A percentile compares a stretch with the other conserved stretches of the same genome.
Conservation (phyloP, 1,139 yeast genomes). For the Saccharomyces hybrid region DNA sequence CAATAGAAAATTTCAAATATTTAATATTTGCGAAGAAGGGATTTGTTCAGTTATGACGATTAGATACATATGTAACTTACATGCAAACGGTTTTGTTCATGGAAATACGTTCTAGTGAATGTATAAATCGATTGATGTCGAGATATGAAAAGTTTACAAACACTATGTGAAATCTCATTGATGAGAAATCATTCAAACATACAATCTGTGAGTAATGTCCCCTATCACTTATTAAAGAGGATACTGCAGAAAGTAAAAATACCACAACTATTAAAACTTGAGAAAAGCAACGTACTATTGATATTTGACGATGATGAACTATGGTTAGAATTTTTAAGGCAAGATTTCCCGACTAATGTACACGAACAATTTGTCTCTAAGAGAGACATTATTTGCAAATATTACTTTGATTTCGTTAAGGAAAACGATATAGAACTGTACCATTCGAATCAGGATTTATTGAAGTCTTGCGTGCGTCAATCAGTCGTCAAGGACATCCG, state of each 20-base stretch:
- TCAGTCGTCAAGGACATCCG: constrained; percentile 16
- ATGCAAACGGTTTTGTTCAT: not conserved
- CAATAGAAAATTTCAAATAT: not conserved
- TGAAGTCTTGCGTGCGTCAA: constrained; percentile 10
- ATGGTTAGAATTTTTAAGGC: constrained; percentile 42
- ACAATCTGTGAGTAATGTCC: constrained; percentile 41
- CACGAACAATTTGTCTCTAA: constrained; percentile 19
- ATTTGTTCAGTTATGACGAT: not conserved
- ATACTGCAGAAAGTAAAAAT: constrained; percentile 40
- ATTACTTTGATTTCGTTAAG: constrained; percentile 14
- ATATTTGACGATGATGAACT: constrained; percentile 44
- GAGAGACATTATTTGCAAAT: constrained; percentile 17
- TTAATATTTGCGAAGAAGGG: not conserved
- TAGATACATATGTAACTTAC: not conserved
- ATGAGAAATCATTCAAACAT: constrained; percentile 23
- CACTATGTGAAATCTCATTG: constrained; percentile 22
- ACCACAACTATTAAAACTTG: constrained; percentile 43
- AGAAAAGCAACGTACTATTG: constrained; percentile 39
- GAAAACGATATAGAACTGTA: constrained; percentile 10
- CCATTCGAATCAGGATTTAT: constrained; percentile 8
- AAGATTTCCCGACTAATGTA: constrained; percentile 43
- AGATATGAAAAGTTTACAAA: constrained; percentile 15
- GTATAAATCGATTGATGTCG: not conserved
- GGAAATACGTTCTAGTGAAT: not conserved
- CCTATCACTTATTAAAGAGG: constrained; percentile 43